Percentiles rank a stretch among this genome's conserved stretches.
Evolutionary conservation across 1,284 basidiomycete species (phyloP).

Genomic region (Heterobasidion occidentale): DNA sequence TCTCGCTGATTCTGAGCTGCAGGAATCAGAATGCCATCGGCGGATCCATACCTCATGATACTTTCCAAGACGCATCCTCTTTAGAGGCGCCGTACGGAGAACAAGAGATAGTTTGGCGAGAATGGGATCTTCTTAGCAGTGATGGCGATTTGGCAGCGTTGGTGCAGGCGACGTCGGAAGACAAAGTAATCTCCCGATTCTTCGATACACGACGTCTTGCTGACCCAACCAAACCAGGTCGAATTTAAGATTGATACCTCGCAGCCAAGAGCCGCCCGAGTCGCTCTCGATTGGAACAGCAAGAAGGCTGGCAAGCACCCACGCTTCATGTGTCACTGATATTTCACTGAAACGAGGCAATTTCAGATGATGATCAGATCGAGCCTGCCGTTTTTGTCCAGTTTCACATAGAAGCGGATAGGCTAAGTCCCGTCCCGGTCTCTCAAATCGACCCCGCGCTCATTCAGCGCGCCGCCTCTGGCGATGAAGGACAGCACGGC

Average conservation of each 20-base stretch:
- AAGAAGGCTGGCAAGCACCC: constrained; percentile 64
- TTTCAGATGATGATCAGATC: constrained; percentile 69
- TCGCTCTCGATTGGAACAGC: constrained; percentile 69
- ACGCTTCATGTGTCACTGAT: not conserved
- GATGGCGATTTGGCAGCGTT: constrained; percentile 73
- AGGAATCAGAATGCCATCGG: constrained; percentile 64
- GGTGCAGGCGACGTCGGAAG: constrained; percentile 62
- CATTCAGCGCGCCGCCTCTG: not conserved
- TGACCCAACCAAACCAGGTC: constrained; percentile 31
- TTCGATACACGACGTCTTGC: not conserved
- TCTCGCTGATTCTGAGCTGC: constrained; percentile 5
- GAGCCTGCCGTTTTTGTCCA: constrained; percentile 54
- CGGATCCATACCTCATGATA: constrained; percentile 53
- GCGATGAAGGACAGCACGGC: constrained; percentile 31
- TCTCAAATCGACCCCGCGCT: not conserved
- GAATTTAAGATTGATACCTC: constrained; percentile 61
- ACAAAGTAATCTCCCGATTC: constrained; percentile 27
- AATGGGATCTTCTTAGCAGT: constrained; percentile 64
- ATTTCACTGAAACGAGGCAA: not conserved
- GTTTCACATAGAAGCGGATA: constrained; percentile 22
- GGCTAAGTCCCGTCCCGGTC: not conserved
- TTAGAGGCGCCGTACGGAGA: constrained; percentile 48
- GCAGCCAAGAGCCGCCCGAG: constrained; percentile 44
- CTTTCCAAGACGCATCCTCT: constrained; percentile 60
- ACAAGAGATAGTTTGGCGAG: constrained; percentile 44